Conservation (phyloP, 768 basidiomycete species). For the Holtermannia corniformis region DNA sequence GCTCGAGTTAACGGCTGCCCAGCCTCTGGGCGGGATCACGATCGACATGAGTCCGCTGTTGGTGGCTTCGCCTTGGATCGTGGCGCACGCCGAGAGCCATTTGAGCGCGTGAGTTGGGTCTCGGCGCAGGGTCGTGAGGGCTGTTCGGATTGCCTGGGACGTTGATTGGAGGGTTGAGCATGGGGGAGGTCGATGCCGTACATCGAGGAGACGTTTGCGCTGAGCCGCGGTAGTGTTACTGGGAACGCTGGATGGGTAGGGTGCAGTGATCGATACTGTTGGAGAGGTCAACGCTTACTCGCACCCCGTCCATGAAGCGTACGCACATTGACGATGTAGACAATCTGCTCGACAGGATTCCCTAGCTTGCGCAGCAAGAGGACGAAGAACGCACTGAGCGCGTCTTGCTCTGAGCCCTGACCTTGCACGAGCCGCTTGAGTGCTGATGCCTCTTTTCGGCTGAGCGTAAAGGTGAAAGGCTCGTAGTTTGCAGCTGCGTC, state of each 20-base stretch:
- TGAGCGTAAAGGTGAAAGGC: not conserved
- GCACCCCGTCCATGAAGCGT: not conserved
- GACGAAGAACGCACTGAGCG: not conserved
- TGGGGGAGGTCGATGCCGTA: not conserved
- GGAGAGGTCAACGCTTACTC: not conserved
- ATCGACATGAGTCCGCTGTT: not conserved
- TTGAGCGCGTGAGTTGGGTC: not conserved
- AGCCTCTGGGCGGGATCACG: not conserved
- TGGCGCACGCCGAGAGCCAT: not conserved
- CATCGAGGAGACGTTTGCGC: not conserved
- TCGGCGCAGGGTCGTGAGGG: not conserved
- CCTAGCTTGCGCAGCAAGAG: not conserved
- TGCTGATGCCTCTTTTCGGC: not conserved
- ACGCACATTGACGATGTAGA: not conserved
- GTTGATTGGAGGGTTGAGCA: not conserved
- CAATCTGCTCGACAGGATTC: not conserved
- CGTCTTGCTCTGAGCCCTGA: not conserved
- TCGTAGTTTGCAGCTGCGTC: not conserved
- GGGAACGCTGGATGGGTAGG: not conserved
- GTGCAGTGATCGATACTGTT: not conserved
- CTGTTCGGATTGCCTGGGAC: not conserved
- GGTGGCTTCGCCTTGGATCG: not conserved
- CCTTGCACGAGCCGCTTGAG: not conserved
- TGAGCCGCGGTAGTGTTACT: not conserved
- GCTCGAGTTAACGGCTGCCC: not conserved